Evolutionary conservation across 768 basidiomycete species (phyloP).

Genomic region (Boletus reticuloceps): DNA sequence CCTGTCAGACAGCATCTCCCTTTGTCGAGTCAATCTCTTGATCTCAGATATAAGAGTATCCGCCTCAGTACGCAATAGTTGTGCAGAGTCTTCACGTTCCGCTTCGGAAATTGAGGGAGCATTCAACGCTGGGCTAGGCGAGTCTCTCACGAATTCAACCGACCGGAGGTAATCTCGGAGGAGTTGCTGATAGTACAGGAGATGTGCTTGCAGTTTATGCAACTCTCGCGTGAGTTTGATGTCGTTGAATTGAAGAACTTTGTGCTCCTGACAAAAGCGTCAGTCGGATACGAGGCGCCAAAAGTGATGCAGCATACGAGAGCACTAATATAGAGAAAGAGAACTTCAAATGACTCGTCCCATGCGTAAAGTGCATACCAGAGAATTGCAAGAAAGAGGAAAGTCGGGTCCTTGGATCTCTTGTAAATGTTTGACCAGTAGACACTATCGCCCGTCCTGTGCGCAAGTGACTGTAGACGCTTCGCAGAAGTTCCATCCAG

Average conservation of each 20-base stretch:
- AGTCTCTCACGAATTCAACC: conserved; percentile 46
- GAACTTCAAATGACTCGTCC: conserved; percentile 54
- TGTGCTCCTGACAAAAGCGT: conserved; percentile 38
- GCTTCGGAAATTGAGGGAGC: conserved; percentile 9
- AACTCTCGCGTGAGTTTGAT: conserved; percentile 51
- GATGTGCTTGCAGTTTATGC: conserved; percentile 53
- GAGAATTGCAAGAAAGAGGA: conserved; percentile 38
- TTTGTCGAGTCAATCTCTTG: conserved; percentile 37
- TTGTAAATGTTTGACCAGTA: conserved; percentile 35
- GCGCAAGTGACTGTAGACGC: conserved; percentile 24
- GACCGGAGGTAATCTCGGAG: conserved; percentile 54
- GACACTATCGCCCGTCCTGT: conserved; percentile 29
- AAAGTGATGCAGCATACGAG: conserved; percentile 34
- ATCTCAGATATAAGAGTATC: conserved; percentile 48
- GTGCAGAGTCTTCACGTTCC: conserved; percentile 28
- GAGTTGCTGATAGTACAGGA: conserved; percentile 52
- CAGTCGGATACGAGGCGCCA: neutral
- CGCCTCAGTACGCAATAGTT: conserved; percentile 38
- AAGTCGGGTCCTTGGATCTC: conserved; percentile 30
- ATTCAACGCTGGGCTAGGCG: conserved; percentile 49
- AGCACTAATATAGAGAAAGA: conserved; percentile 50
- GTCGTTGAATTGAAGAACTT: conserved; percentile 40
- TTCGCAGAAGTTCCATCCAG: conserved; percentile 23
- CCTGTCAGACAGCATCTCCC: conserved; percentile 22
- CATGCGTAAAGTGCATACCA: conserved; percentile 64